Base-by-base conservation (phyloP, 345 rosid genomes). In the Combretum micranthum region DNA sequence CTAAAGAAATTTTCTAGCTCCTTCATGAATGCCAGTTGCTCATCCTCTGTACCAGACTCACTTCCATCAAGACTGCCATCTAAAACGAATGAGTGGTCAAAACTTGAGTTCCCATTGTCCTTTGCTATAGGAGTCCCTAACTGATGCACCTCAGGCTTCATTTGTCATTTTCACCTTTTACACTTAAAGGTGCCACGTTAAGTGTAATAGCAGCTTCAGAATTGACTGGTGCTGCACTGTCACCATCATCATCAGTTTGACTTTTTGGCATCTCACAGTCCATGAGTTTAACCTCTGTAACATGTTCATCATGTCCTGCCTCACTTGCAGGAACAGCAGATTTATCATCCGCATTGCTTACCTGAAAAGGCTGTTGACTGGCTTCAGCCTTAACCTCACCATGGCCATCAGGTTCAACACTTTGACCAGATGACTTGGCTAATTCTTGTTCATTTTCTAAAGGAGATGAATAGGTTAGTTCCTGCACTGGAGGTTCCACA, bases 31-130 rank as follows among this genome's bases (percentile, higher is more conserved):
- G 65, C 72, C 11, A 60, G 66, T 66, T 80, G 92, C 54, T 82
- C 88, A 49, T 80, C 88, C 60, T 82, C 86, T 1, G 86, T 79
- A 44, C 91, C 91, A 0, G 91, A 80, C 55, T 74, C 86, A 69
- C 68, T 71, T 21, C 87, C 87, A 53, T 74, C 82, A 42, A 70
- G 79, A 10, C 56, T 44, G 56, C 69, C 80, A 53, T 80, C 76
- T 52, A 69, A 72, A 53, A 74, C 79, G 73, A 77, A 82, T 63
- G 73, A 69, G 59, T 47, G 69, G 53, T 72, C 74, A 42, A 71
- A 55, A 58, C 62, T 72, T 56, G 57, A 57, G 61, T 67, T 68
- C 39, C 83, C 81, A 20, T 71, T 78, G 43, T 25, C 59, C 44
- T 65, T 44, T 17, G 66, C 49, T 47, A 68, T 32, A 43, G 75